Evolutionary conservation across 192 early-diverging fungal genomes (phyloP).

Genomic region (Diversispora eburnea): DNA sequence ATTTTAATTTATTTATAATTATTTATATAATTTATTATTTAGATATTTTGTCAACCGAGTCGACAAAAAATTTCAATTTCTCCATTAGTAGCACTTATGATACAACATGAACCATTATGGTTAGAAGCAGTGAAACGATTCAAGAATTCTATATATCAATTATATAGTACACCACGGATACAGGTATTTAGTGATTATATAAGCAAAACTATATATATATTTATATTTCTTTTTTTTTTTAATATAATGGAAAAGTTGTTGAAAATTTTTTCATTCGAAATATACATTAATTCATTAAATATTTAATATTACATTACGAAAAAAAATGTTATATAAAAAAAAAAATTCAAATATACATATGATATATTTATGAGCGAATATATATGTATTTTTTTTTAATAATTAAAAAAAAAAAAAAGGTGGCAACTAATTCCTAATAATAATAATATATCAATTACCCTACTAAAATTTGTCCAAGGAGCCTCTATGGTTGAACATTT

Average conservation of each 20-base stretch:
- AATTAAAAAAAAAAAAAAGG: not conserved
- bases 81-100: slow-evolving; percentile 39
- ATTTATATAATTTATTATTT: not conserved
- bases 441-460: not conserved
- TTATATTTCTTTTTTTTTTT: too few relatives aligned
- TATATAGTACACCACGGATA: slow-evolving; percentile 54
- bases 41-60: slow-evolving; percentile 38
- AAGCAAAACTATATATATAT: too few relatives aligned
- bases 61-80: slow-evolving; percentile 35
- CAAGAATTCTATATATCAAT: slow-evolving; percentile 41
- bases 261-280: too few relatives aligned
- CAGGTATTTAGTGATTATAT: slow-evolving; percentile 38
- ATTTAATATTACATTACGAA: too few relatives aligned
- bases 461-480: slow-evolving; percentile 33
- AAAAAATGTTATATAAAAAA: too few relatives aligned
- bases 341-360: too few relatives aligned
- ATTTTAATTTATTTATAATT: too few relatives aligned
- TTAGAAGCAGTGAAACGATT: slow-evolving; percentile 46
- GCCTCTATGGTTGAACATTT: slow-evolving; percentile 47
- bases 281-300: too few relatives aligned
- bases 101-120: slow-evolving; percentile 48
- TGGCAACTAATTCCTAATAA: slow-evolving; percentile 15
- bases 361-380: too few relatives aligned
- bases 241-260: too few relatives aligned
- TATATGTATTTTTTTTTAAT: too few relatives aligned